phyloP scores from a whole-genome alignment of 1,284 basidiomycete species.

The Trichosporon sp. region DNA sequence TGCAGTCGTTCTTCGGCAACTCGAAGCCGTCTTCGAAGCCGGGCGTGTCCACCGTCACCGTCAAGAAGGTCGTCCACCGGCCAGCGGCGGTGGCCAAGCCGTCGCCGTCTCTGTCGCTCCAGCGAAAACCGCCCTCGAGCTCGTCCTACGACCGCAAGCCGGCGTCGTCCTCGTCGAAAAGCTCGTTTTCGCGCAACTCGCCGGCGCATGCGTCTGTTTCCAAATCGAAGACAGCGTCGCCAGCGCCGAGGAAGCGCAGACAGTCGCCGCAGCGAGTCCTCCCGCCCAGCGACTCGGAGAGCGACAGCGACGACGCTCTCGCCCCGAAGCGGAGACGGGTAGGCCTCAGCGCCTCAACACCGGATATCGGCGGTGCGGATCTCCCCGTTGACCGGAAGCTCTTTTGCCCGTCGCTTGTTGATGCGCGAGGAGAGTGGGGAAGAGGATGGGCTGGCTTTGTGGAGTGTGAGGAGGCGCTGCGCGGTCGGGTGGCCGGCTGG shows the following conservation, averaged over 20 bases:
- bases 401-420: slow-evolving; percentile 32
- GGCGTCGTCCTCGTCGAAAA: slow-evolving; percentile 7
- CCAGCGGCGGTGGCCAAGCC: not conserved
- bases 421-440: slow-evolving; percentile 38
- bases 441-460: slow-evolving; percentile 43
- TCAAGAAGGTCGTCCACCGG: slow-evolving; percentile 20
- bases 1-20: slow-evolving; percentile 36
- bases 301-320: slow-evolving; percentile 24
- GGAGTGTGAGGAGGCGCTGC: slow-evolving; percentile 32
- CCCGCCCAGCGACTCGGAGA: slow-evolving; percentile 17
- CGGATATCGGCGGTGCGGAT: slow-evolving; percentile 16
- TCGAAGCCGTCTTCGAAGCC: slow-evolving; percentile 17
- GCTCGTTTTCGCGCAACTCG: not conserved
- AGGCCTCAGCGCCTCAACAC: slow-evolving; percentile 6
- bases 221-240: slow-evolving; percentile 6
- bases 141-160: not conserved
- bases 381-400: slow-evolving; percentile 23
- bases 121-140: not conserved
- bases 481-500: slow-evolving; percentile 30
- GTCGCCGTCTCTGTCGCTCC: not conserved
- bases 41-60: slow-evolving; percentile 24
- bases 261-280: slow-evolving; percentile 19
- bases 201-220: not conserved
- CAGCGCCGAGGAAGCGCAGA: not conserved
- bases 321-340: slow-evolving; percentile 19